Conservation (phyloP, 768 basidiomycete genomes). For the Suillus bovinus region DNA sequence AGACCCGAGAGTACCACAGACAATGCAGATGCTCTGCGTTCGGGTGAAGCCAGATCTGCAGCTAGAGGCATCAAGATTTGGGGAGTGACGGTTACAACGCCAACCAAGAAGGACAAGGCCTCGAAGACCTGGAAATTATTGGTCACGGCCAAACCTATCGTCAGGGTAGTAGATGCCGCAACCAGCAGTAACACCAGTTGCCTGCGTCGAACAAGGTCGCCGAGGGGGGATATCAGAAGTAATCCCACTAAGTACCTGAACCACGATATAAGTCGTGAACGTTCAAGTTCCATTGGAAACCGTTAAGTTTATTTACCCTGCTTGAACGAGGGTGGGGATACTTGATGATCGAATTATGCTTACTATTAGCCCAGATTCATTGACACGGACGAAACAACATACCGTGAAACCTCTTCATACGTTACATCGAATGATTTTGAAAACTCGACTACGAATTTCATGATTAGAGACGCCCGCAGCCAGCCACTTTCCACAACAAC, state of each 20-base stretch:
- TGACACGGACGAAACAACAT: neutral
- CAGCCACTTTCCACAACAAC: conserved; percentile 19
- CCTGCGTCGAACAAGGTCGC: conserved; percentile 78
- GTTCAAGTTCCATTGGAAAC: neutral
- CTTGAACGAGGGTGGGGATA: conserved; percentile 67
- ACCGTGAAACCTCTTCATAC: conserved; percentile 38
- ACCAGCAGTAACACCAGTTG: conserved; percentile 65
- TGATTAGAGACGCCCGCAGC: neutral
- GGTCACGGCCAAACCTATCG: conserved; percentile 73
- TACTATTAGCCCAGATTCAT: conserved; percentile 4
- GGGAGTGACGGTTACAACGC: conserved; percentile 68
- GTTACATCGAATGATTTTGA: conserved; percentile 40
- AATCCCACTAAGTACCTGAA: conserved; percentile 70
- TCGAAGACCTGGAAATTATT: conserved; percentile 60
- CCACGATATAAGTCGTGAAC: conserved; percentile 7
- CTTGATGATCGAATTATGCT: conserved; percentile 31
- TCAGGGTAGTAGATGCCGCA: conserved; percentile 52
- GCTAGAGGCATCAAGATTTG: conserved; percentile 76
- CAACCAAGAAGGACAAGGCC: conserved; percentile 67
- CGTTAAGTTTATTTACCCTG: conserved; percentile 45
- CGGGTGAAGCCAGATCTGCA: conserved; percentile 78
- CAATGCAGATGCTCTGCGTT: conserved; percentile 71
- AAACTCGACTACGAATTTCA: conserved; percentile 28
- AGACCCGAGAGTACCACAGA: conserved; percentile 71
- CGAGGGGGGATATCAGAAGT: conserved; percentile 75